These are phyloP conservation scores for Malus asiatica DNA, from an alignment of 306 rosid species.

Conservation along the genomic window DNA sequence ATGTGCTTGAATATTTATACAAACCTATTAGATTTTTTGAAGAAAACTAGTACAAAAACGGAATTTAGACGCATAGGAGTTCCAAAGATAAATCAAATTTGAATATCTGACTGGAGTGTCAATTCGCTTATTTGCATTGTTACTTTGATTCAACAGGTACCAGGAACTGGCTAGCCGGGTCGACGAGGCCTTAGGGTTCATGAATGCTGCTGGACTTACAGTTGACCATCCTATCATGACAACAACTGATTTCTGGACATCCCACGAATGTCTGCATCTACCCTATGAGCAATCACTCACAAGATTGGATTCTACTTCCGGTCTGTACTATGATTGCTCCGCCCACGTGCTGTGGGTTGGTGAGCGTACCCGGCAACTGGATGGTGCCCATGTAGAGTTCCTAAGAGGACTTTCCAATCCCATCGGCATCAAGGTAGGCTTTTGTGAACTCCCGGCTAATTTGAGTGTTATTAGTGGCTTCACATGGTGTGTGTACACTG, in stretches of 20 bases:
- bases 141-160: conserved; percentile 39
- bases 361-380: conserved; percentile 73
- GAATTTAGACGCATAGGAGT: not conserved
- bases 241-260: conserved; percentile 78
- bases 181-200: conserved; percentile 72
- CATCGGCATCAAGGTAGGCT: conserved; percentile 55
- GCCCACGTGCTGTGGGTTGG: conserved; percentile 86
- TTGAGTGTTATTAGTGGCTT: not conserved
- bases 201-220: conserved; percentile 72
- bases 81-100: not conserved
- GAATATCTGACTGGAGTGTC: not conserved
- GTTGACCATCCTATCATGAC: conserved; percentile 58
- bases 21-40: too few relatives aligned
- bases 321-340: conserved; percentile 64
- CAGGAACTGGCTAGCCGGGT: conserved; percentile 59
- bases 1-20: not conserved
- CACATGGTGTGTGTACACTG: not conserved
- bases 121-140: not conserved
- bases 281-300: conserved; percentile 71
- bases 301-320: conserved; percentile 66
- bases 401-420: conserved; percentile 70
- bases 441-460: not conserved
- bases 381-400: conserved; percentile 74
- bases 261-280: conserved; percentile 67
- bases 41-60: not conserved